Evolutionary conservation across 805 yeast genomes (phyloP).

Genomic region (Kodamaea hsintzibuensis): DNA sequence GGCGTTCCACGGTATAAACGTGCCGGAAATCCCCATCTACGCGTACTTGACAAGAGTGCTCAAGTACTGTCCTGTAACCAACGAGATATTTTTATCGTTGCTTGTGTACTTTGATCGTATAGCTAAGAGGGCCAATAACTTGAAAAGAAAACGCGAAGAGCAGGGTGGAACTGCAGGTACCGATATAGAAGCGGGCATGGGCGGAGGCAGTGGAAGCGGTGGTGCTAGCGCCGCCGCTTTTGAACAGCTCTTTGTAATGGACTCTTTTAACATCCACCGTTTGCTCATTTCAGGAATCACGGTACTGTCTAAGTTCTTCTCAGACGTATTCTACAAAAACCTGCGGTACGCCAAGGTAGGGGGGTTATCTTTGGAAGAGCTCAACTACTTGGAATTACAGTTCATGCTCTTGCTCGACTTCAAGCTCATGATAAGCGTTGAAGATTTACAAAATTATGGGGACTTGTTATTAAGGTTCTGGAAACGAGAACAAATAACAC

Average conservation of each 20-base stretch:
- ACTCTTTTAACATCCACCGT: constrained; percentile 92
- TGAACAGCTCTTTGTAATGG: constrained; percentile 86
- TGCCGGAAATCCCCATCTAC: constrained; percentile 91
- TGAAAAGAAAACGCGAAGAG: constrained; percentile 28
- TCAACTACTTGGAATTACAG: constrained; percentile 89
- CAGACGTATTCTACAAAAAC: constrained; percentile 92
- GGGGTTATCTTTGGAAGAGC: constrained; percentile 88
- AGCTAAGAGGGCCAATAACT: constrained; percentile 74
- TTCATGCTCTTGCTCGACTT: constrained; percentile 84
- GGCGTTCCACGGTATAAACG: constrained; percentile 93
- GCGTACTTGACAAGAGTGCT: constrained; percentile 87
- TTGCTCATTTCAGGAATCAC: constrained; percentile 93
- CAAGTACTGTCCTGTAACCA: constrained; percentile 98
- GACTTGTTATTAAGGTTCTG: constrained; percentile 83
- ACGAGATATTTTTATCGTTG: constrained; percentile 88
- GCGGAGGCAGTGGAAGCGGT: constrained; percentile 12
- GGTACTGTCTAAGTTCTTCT: constrained; percentile 90
- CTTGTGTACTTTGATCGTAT: constrained; percentile 94
- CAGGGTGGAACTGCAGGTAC: constrained; percentile 7
- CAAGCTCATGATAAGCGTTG: constrained; percentile 80
- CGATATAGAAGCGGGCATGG: constrained; percentile 1
- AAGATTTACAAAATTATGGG: constrained; percentile 89
- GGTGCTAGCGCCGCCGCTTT: constrained; percentile 11
- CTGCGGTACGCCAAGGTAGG: constrained; percentile 95
- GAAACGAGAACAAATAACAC: constrained; percentile 64